Percentiles rank a stretch among this genome's conserved stretches.
These are phyloP conservation scores for Coemansia sp. DNA, from an alignment of 192 early-diverging fungal genomes.

Conservation along the genomic window DNA sequence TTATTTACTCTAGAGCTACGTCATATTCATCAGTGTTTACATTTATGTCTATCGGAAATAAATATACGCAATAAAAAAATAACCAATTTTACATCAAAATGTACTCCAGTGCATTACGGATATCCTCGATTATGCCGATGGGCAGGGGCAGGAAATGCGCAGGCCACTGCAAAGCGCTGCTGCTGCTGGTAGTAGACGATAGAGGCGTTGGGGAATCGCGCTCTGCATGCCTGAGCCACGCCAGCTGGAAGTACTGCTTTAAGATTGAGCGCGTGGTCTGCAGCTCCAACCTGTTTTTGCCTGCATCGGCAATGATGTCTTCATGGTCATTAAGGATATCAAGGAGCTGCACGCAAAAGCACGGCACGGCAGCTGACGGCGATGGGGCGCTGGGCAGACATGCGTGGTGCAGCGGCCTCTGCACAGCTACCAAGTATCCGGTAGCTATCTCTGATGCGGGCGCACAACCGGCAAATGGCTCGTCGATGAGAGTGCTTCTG, in stretches of 20 bases:
- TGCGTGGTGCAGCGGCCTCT: slow-evolving; percentile 10
- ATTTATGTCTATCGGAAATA: not conserved
- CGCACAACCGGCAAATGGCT: slow-evolving; percentile 4
- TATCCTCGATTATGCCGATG: slow-evolving; percentile 33
- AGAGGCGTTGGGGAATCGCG: slow-evolving; percentile 12
- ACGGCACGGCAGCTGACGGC: slow-evolving; percentile 16
- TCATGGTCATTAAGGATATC: slow-evolving; percentile 3
- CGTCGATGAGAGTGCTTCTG: not conserved
- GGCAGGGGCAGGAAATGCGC: slow-evolving; percentile 40
- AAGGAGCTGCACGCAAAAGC: slow-evolving; percentile 51
- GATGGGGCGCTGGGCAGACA: slow-evolving; percentile 1
- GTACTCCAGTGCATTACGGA: slow-evolving; percentile 22
- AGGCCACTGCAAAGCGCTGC: slow-evolving; percentile 21
- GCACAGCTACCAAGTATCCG: slow-evolving; percentile 43
- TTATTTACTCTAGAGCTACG: not conserved
- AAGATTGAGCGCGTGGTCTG: slow-evolving; percentile 32
- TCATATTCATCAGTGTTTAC: not conserved
- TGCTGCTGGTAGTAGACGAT: not conserved
- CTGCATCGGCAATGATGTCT: not conserved
- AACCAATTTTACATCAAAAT: slow-evolving; percentile 9
- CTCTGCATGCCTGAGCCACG: slow-evolving; percentile 40
- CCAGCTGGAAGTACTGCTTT: slow-evolving; percentile 52
- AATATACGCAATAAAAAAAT: not conserved
- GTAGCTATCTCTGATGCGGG: slow-evolving; percentile 17
- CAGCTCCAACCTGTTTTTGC: slow-evolving; percentile 20